Conservation (phyloP, 768 basidiomycete genomes). For the Amanita jacksonii region DNA sequence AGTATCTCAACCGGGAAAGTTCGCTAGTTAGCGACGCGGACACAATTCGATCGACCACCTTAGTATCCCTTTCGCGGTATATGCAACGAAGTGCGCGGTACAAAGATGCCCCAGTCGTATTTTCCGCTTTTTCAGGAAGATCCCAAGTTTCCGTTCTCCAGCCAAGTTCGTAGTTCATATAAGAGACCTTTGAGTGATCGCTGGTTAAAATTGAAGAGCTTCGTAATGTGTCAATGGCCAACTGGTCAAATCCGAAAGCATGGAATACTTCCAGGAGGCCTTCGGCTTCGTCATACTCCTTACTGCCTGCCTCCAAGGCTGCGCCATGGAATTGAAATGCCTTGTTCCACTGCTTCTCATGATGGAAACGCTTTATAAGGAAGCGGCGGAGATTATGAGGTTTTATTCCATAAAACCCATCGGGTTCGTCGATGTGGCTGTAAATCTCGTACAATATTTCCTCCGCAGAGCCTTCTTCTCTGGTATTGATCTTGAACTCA, state of each 20-base stretch:
- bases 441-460: slow-evolving; percentile 87
- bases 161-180: slow-evolving; percentile 69
- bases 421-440: slow-evolving; percentile 92
- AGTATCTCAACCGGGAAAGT: slow-evolving; percentile 48
- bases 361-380: slow-evolving; percentile 78
- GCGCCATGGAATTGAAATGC: slow-evolving; percentile 90
- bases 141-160: slow-evolving; percentile 98
- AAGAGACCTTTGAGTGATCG: slow-evolving; percentile 23
- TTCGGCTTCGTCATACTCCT: slow-evolving; percentile 33
- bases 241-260: slow-evolving; percentile 80
- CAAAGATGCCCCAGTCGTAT: slow-evolving; percentile 45
- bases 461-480: slow-evolving; percentile 32
- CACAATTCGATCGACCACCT: slow-evolving; percentile 37
- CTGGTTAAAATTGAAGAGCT: slow-evolving; percentile 23
- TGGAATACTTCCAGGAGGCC: slow-evolving; percentile 78
- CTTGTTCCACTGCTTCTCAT: slow-evolving; percentile 88
- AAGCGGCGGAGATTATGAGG: slow-evolving; percentile 70
- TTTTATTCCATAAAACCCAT: slow-evolving; percentile 94
- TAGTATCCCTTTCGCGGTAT: slow-evolving; percentile 64
- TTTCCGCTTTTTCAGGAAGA: slow-evolving; percentile 54
- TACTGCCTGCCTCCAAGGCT: slow-evolving; percentile 52
- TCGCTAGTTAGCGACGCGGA: slow-evolving; percentile 46
- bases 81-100: slow-evolving; percentile 76
- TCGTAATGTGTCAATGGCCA: slow-evolving; percentile 68
- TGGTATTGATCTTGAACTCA: slow-evolving; percentile 31